Evolutionary conservation across 495 filamentous ascomycete species (phyloP).

Genomic region (Hypoxylon lienhwacheense): DNA sequence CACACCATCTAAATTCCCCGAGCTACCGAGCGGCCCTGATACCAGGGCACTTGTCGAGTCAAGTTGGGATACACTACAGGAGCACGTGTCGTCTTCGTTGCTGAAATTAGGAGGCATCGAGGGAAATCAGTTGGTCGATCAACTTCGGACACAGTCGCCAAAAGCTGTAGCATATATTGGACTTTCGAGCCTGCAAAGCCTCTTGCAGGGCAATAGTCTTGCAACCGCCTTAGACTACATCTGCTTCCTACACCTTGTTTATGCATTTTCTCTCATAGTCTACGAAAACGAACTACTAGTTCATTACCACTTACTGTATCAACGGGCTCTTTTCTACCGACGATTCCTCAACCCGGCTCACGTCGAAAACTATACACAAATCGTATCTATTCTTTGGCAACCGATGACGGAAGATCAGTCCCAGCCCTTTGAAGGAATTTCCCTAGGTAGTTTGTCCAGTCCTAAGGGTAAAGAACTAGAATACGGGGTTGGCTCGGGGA

Average conservation of each 20-base stretch:
- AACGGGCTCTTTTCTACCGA: conserved; percentile 46
- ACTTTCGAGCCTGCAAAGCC: conserved; percentile 38
- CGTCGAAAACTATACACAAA: conserved; percentile 36
- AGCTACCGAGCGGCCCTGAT: conserved; percentile 35
- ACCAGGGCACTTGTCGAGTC: conserved; percentile 45
- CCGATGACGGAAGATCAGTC: conserved; percentile 30
- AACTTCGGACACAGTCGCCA: conserved; percentile 42
- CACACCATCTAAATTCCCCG: conserved; percentile 24
- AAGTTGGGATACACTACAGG: conserved; percentile 46
- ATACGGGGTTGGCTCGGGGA: conserved; percentile 3
- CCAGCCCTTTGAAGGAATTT: not conserved
- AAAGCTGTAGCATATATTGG: conserved; percentile 43
- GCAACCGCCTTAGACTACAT: conserved; percentile 43
- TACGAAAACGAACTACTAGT: conserved; percentile 39
- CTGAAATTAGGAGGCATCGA: conserved; percentile 41
- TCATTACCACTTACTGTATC: conserved; percentile 39
- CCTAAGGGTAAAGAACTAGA: conserved; percentile 49
- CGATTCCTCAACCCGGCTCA: conserved; percentile 36
- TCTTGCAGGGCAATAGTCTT: conserved; percentile 39
- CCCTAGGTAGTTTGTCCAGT: conserved; percentile 26
- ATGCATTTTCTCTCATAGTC: conserved; percentile 48
- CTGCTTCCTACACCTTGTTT: conserved; percentile 51
- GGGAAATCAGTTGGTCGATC: conserved; percentile 43
- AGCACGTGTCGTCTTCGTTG: conserved; percentile 45
- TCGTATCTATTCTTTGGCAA: conserved; percentile 46